Evolutionary conservation across 2,329 filamentous ascomycete genomes (phyloP).

Genomic region (Ophiostoma angusticollis): DNA sequence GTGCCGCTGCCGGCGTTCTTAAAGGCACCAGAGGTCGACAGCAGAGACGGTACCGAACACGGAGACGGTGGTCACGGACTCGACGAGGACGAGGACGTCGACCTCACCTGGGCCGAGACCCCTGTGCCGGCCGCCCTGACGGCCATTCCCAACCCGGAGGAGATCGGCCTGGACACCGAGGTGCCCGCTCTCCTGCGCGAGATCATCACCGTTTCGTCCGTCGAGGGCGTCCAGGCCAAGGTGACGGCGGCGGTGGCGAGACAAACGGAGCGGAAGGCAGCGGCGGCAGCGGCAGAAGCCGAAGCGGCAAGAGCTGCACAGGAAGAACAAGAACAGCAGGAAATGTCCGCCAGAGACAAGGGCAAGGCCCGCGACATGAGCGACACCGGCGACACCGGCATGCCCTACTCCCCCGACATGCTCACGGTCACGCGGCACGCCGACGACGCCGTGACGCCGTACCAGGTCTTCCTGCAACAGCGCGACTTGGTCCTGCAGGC

Average conservation of each 20-base stretch:
- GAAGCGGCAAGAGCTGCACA: not conserved
- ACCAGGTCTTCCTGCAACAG: too few relatives aligned
- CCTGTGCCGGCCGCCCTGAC: conserved; percentile 31
- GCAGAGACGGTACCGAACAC: too few relatives aligned
- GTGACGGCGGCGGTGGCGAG: conserved; percentile 20
- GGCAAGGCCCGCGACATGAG: conserved; percentile 3
- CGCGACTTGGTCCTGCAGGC: too few relatives aligned
- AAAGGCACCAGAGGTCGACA: not conserved
- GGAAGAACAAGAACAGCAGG: too few relatives aligned
- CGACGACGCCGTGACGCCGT: not conserved
- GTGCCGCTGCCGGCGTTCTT: not conserved
- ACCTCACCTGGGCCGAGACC: conserved; percentile 29
- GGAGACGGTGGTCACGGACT: too few relatives aligned
- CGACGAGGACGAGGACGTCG: too few relatives aligned
- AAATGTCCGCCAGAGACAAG: not conserved
- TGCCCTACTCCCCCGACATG: too few relatives aligned
- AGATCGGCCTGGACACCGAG: conserved; percentile 16
- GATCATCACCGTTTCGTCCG: conserved; percentile 30
- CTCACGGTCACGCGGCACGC: too few relatives aligned
- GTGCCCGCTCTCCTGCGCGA: conserved; percentile 28
- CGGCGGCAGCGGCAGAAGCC: conserved; percentile 11
- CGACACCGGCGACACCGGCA: too few relatives aligned
- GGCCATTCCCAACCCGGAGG: conserved; percentile 22
- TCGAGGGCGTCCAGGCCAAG: conserved; percentile 30
- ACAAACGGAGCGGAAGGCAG: conserved; percentile 16